Evolutionary conservation across 1,284 basidiomycete genomes (phyloP).

Genomic region (Pseudozyma sp.): DNA sequence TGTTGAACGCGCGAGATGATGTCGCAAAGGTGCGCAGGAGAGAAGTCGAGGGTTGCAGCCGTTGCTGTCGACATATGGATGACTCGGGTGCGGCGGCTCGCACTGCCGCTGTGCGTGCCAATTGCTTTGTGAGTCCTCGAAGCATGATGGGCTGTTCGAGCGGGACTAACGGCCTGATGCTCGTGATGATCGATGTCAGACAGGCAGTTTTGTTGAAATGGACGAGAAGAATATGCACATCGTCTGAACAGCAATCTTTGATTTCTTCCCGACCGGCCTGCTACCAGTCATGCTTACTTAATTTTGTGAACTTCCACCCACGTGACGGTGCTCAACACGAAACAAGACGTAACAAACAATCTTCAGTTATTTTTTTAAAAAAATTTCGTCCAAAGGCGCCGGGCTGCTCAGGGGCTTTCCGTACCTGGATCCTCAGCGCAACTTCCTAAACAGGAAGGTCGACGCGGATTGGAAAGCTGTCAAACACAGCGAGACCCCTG

Average conservation of each 20-base stretch:
- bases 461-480: background rate
- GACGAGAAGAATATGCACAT: background rate
- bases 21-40: slow-evolving; percentile 18
- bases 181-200: background rate
- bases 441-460: slow-evolving; percentile 3
- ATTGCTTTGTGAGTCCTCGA: slow-evolving; percentile 13
- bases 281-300: slow-evolving; percentile 10
- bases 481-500: slow-evolving; percentile 19
- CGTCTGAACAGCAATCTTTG: background rate
- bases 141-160: slow-evolving; percentile 11
- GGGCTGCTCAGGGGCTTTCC: background rate
- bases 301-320: background rate
- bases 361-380: background rate
- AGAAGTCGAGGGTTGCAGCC: slow-evolving; percentile 7
- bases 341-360: background rate
- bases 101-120: slow-evolving; percentile 2
- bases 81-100: slow-evolving; percentile 9
- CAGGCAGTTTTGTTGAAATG: background rate
- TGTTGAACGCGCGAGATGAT: slow-evolving; percentile 10
- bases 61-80: slow-evolving; percentile 5
- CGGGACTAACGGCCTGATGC: too few relatives aligned
- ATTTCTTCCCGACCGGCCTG: background rate
- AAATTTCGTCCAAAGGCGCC: too few relatives aligned
- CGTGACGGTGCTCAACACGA: background rate
- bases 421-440: background rate